A percentile compares a stretch with the other conserved stretches of the same genome.
phyloP scores from a whole-genome alignment of 73 alveolate species.

The Paramecium sexaurelia region DNA sequence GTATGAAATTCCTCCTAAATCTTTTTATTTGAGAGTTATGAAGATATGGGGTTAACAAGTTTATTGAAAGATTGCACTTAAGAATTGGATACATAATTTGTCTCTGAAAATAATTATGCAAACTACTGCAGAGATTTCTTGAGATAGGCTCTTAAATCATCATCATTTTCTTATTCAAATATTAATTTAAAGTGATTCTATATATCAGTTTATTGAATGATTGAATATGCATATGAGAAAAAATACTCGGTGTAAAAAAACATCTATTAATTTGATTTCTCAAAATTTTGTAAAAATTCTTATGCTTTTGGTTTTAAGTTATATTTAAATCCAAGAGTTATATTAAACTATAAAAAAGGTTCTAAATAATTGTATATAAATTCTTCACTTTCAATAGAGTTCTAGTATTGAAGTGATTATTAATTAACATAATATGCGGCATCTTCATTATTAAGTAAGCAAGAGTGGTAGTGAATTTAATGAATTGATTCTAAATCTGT shows the following conservation, averaged over 20 bases:
- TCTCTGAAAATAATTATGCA: background rate
- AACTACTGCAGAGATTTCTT: background rate
- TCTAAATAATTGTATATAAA: background rate
- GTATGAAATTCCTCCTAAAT: background rate
- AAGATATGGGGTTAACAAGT: background rate
- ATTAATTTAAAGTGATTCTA: background rate
- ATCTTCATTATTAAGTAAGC: background rate
- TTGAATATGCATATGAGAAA: background rate
- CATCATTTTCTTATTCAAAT: background rate
- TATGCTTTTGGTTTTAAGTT: background rate
- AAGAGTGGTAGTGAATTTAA: background rate
- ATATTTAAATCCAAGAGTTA: background rate
- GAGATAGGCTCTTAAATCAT: slow-evolving; percentile 6
- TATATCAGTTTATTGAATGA: background rate
- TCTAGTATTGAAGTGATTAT: background rate
- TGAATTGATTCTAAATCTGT: background rate
- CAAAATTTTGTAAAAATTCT: background rate
- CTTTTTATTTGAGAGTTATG: background rate
- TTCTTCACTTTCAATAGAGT: background rate
- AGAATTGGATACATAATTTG: background rate
- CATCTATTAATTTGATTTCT: background rate
- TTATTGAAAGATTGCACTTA: background rate
- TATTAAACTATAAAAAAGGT: background rate
- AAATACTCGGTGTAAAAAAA: background rate
- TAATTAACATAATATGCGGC: slow-evolving; percentile 10